Conservation (phyloP, 1,284 basidiomycete genomes). For the Irpex sp. region DNA sequence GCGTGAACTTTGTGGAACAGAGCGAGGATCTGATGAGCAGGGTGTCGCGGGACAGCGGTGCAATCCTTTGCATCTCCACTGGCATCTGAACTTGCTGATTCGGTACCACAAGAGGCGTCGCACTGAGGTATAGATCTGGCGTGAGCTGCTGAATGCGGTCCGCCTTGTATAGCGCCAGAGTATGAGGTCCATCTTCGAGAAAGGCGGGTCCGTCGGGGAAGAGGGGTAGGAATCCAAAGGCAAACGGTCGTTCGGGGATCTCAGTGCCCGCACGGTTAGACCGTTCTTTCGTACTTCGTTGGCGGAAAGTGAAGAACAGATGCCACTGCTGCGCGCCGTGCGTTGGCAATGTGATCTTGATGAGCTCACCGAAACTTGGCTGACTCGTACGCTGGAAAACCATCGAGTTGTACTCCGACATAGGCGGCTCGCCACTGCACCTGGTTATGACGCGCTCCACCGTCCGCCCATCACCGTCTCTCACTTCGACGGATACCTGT, state of each 20-base stretch:
- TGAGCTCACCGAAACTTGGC: constrained; percentile 90
- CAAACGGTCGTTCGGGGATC: constrained; percentile 74
- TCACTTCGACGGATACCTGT: constrained; percentile 90
- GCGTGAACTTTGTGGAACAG: constrained; percentile 91
- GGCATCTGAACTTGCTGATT: constrained; percentile 58
- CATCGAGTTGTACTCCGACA: constrained; percentile 85
- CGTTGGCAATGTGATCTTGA: constrained; percentile 79
- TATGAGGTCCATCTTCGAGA: constrained; percentile 89
- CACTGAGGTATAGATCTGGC: constrained; percentile 68
- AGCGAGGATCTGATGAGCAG: constrained; percentile 85
- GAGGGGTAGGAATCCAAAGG: constrained; percentile 90
- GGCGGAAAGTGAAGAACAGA: constrained; percentile 91
- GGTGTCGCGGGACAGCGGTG: constrained; percentile 73
- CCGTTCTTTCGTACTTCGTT: constrained; percentile 61
- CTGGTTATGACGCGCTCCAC: constrained; percentile 77
- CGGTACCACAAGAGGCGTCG: constrained; percentile 54
- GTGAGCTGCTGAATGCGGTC: constrained; percentile 63
- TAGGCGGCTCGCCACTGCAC: constrained; percentile 81
- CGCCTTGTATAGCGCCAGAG: constrained; percentile 78
- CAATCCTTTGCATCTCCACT: constrained; percentile 59
- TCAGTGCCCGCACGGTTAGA: constrained; percentile 36
- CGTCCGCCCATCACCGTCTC: constrained; percentile 68
- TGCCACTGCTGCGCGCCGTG: constrained; percentile 78
- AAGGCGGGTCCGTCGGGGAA: constrained; percentile 79
- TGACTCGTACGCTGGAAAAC: constrained; percentile 84